phyloP scores from a whole-genome alignment of 345 rosid genomes.

The Eucalyptus viminalis region DNA sequence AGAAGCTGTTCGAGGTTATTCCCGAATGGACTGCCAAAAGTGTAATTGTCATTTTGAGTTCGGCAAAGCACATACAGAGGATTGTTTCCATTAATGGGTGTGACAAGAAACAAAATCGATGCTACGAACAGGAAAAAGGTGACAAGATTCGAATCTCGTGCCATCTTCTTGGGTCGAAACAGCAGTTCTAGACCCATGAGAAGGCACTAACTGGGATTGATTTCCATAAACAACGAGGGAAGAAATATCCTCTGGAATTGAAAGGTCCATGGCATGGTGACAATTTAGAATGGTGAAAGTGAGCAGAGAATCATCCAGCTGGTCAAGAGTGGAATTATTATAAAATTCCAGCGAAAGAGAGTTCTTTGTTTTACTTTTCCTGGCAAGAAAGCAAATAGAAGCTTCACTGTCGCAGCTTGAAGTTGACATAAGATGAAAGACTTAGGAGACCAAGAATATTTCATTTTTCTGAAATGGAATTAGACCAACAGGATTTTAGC shows the following conservation, averaged over 20 bases:
- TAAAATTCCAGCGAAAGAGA: not conserved
- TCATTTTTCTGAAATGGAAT: not conserved
- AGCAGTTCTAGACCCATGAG: not conserved
- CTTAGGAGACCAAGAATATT: not conserved
- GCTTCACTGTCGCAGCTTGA: not conserved
- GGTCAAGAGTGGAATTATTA: not conserved
- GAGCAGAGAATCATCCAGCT: not conserved
- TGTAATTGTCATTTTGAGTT: not conserved
- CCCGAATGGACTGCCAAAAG: not conserved
- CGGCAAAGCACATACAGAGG: not conserved
- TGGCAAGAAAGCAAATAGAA: not conserved
- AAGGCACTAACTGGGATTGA: not conserved
- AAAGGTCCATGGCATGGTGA: not conserved
- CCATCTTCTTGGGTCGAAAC: not conserved
- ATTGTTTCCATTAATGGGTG: not conserved
- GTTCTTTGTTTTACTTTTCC: not conserved
- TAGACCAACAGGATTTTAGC: not conserved
- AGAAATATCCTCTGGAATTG: not conserved
- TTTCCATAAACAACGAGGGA: not conserved
- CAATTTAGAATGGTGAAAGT: rapidly evolving
- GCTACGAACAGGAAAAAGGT: not conserved
- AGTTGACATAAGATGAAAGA: not conserved
- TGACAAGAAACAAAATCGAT: not conserved
- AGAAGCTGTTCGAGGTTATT: not conserved
- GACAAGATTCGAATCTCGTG: not conserved